A percentile compares a stretch with the other conserved stretches of the same genome.
Conservation (phyloP, 768 basidiomycete genomes). For the Rhodocollybia butyracea region DNA sequence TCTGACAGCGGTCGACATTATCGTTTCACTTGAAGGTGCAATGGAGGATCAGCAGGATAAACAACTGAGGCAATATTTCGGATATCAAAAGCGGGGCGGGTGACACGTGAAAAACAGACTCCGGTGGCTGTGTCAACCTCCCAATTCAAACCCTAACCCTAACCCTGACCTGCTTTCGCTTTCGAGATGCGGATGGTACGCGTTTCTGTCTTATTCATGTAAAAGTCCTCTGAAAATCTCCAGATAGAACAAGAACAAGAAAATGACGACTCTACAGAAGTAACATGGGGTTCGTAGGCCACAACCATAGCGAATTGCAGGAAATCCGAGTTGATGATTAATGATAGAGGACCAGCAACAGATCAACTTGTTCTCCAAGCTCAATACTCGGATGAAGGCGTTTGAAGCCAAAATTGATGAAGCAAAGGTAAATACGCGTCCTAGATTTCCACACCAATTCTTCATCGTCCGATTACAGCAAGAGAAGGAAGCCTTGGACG, state of each 20-base stretch:
- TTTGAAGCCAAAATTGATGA: conserved; percentile 69
- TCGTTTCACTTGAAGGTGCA: too few relatives aligned
- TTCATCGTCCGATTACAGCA: conserved; percentile 48
- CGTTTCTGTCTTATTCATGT: conserved; percentile 7
- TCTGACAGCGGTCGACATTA: conserved; percentile 2
- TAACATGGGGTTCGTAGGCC: conserved; percentile 73
- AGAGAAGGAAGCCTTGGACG: conserved; percentile 94
- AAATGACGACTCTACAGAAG: conserved; percentile 68
- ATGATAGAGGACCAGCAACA: conserved; percentile 76
- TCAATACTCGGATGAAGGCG: conserved; percentile 73
- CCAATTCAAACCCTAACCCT: background rate
- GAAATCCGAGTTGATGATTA: conserved; percentile 9
- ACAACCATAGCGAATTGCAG: background rate
- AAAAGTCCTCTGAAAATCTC: conserved; percentile 2
- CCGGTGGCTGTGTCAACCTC: background rate
- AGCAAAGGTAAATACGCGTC: conserved; percentile 56
- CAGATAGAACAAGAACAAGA: conserved; percentile 79
- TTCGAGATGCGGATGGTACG: conserved; percentile 58
- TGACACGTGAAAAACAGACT: background rate
- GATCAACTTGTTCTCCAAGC: conserved; percentile 89
- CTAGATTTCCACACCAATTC: background rate
- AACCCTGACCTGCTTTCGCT: conserved; percentile 13
- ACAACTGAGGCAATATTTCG: too few relatives aligned
- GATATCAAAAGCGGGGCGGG: too few relatives aligned
- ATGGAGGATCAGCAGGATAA: too few relatives aligned